phyloP scores from a whole-genome alignment of 2,329 filamentous ascomycete species.

The Xylariomycetidae sp. region DNA sequence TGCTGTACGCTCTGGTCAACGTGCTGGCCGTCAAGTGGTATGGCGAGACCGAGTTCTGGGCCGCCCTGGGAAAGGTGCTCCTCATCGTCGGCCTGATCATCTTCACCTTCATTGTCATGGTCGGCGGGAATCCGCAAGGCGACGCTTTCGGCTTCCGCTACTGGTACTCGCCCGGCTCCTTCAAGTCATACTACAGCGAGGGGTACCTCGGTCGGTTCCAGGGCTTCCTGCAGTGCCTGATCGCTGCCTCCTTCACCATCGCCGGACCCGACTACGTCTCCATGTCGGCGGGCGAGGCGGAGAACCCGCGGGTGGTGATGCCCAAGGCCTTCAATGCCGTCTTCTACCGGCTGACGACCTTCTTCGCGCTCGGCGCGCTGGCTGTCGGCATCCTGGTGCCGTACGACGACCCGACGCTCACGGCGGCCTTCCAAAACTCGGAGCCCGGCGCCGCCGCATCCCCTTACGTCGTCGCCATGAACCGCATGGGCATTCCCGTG shows the following conservation, averaged over 20 bases:
- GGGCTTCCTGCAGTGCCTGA: constrained; percentile 71
- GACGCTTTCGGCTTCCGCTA: constrained; percentile 69
- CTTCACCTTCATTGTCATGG: constrained; percentile 78
- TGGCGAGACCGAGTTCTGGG: constrained; percentile 72
- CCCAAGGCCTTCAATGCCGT: constrained; percentile 72
- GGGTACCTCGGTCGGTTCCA: constrained; percentile 66
- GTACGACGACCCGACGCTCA: constrained; percentile 59
- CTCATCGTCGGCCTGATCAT: constrained; percentile 65
- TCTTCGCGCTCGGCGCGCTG: constrained; percentile 70
- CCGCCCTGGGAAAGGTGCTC: constrained; percentile 65
- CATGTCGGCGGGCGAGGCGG: constrained; percentile 61
- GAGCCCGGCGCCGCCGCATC: constrained; percentile 64
- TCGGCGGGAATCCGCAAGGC: constrained; percentile 70
- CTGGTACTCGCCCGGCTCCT: constrained; percentile 63
- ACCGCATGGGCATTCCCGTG: constrained; percentile 54
- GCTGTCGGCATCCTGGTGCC: constrained; percentile 67
- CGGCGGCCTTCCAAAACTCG: constrained; percentile 50
- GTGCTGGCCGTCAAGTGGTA: constrained; percentile 68
- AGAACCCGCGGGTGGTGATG: constrained; percentile 63
- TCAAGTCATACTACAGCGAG: constrained; percentile 57
- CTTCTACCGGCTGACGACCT: constrained; percentile 69
- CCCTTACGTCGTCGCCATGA: constrained; percentile 63
- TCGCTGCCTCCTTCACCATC: constrained; percentile 62
- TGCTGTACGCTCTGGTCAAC: constrained; percentile 55
- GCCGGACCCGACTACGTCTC: constrained; percentile 55